Percentiles rank a stretch among this genome's conserved stretches.
Conservation (phyloP, 23 red algal species). For the Gracilaria domingensis region DNA sequence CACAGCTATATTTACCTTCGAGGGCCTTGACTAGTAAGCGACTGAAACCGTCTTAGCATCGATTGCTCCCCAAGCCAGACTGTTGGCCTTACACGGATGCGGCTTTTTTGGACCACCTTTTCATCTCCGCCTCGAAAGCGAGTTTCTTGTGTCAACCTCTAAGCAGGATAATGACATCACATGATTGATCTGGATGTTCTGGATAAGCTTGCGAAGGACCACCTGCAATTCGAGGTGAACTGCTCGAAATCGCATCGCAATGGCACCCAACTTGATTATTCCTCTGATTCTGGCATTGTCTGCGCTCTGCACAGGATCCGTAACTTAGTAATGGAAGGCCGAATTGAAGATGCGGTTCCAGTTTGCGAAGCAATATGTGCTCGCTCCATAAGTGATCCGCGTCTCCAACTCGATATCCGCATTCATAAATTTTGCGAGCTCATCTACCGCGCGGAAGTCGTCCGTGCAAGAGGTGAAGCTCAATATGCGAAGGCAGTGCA, state of each 20-base stretch:
- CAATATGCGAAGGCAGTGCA: conserved; percentile 25
- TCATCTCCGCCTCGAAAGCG: too few species aligned
- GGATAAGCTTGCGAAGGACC: conserved; percentile 47
- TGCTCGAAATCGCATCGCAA: conserved; percentile 21
- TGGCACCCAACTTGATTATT: neutral
- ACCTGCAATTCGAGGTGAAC: conserved; percentile 45
- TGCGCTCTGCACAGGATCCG: conserved; percentile 50
- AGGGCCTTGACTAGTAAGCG: too few species aligned
- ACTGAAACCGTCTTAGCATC: too few species aligned
- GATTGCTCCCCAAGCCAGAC: too few species aligned
- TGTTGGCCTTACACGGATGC: too few species aligned
- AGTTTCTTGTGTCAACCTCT: neutral
- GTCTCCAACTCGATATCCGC: conserved; percentile 57
- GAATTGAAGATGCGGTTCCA: conserved; percentile 33
- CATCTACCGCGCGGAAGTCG: conserved; percentile 35
- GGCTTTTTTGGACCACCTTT: neutral
- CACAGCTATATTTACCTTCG: too few species aligned
- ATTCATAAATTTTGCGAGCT: conserved; percentile 64
- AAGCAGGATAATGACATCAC: conserved; percentile 37
- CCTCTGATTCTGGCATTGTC: conserved; percentile 36
- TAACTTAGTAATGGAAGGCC: conserved; percentile 52
- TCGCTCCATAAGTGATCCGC: conserved; percentile 37
- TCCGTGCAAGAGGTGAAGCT: conserved; percentile 27
- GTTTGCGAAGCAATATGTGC: conserved; percentile 22
- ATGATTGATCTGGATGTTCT: conserved; percentile 73